These are phyloP conservation scores for Pyricularia sp. DNA, from an alignment of 2,329 filamentous ascomycete species.

Conservation along the genomic window DNA sequence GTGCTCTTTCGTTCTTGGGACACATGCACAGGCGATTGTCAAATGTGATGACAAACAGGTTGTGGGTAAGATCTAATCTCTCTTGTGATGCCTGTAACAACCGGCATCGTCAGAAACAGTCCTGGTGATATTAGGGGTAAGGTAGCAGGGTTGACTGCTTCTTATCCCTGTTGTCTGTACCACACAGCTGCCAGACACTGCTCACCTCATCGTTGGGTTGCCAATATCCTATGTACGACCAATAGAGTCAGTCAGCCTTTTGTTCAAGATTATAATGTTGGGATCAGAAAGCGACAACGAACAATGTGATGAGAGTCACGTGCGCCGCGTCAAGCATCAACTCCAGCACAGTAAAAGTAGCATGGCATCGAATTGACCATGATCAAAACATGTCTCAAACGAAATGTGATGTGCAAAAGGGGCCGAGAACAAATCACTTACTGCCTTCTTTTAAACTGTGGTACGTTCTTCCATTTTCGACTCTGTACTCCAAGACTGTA, in stretches of 20 bases:
- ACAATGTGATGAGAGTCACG: background rate
- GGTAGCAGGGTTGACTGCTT: background rate
- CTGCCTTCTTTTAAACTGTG: slow-evolving; percentile 3
- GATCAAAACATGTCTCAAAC: background rate
- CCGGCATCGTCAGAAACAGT: background rate
- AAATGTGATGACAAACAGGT: slow-evolving; percentile 14
- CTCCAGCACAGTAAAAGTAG: background rate
- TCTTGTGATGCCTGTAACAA: slow-evolving; percentile 14
- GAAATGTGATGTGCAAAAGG: background rate
- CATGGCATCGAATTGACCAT: background rate
- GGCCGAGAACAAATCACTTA: background rate
- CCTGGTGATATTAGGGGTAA: background rate
- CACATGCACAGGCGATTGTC: slow-evolving; percentile 11
- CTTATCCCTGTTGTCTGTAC: too few species aligned
- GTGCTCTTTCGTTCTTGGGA: slow-evolving; percentile 10
- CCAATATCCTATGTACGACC: slow-evolving; percentile 14
- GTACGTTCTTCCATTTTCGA: slow-evolving; percentile 4
- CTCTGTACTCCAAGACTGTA: slow-evolving; percentile 2
- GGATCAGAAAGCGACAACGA: too few species aligned
- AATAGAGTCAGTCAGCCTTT: background rate
- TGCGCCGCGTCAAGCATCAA: background rate
- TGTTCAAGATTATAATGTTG: too few species aligned
- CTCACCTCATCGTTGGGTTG: slow-evolving; percentile 17
- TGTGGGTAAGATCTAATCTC: slow-evolving; percentile 15
- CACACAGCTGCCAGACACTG: background rate